Conservation (phyloP, 495 filamentous ascomycete genomes). For the Penicillium manginii region DNA sequence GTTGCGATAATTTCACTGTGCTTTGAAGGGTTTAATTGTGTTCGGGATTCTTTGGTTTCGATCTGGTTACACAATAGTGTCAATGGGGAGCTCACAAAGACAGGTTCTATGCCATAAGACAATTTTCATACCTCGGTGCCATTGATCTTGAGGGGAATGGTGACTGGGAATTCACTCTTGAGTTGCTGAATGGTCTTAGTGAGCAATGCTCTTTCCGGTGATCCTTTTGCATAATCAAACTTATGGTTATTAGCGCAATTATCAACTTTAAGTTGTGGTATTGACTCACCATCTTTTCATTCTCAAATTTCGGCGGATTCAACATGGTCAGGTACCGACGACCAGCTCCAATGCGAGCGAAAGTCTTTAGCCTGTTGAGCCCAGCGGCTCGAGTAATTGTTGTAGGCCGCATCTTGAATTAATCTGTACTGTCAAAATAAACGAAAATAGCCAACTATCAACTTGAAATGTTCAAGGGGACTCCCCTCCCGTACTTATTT, state of each 20-base stretch:
- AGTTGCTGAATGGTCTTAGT: slow-evolving; percentile 30
- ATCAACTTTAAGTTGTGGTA: neutral
- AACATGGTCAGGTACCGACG: slow-evolving; percentile 27
- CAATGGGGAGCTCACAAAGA: neutral
- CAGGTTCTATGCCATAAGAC: neutral
- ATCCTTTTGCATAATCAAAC: slow-evolving; percentile 36
- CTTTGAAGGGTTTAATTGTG: slow-evolving; percentile 73
- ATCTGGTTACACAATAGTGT: slow-evolving; percentile 9
- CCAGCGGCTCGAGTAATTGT: slow-evolving; percentile 13
- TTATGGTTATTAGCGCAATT: slow-evolving; percentile 4
- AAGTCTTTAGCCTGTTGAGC: slow-evolving; percentile 6
- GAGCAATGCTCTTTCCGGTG: slow-evolving; percentile 30
- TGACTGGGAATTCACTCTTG: slow-evolving; percentile 32
- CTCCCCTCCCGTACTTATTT: neutral
- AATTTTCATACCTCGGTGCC: slow-evolving; percentile 25
- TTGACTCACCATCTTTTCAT: slow-evolving; percentile 32
- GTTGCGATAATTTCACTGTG: slow-evolving; percentile 69
- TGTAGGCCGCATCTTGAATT: slow-evolving; percentile 15
- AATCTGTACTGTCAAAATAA: neutral
- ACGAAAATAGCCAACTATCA: neutral
- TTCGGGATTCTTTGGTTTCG: slow-evolving; percentile 21
- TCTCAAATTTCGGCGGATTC: slow-evolving; percentile 37
- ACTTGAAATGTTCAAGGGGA: neutral
- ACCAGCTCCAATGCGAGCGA: slow-evolving; percentile 4
- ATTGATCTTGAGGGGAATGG: slow-evolving; percentile 33